Evolutionary conservation across 441 rosid species (phyloP), one percentile per base, ranked within the genome.

Genomic region (Croton setiger): DNA sequence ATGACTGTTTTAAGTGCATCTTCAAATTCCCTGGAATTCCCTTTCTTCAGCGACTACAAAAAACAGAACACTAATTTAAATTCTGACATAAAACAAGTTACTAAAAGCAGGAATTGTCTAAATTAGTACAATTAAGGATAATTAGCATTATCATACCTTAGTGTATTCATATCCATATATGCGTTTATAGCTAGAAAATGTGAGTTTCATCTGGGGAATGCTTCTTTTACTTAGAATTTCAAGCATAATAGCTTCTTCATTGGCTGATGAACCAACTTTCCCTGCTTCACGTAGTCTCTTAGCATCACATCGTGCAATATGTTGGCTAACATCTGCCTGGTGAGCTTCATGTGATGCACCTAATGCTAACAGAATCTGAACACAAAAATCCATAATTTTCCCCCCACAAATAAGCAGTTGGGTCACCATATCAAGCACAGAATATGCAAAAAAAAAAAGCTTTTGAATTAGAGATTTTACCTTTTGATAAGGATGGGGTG

Each of bases 221-320:
- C 88, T 86, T 65, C 90, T 75, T 79, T 88, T 88, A 63, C 85
- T 81, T 36, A 88, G 66, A 73, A 85, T 87, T 80, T 87, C 91
- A 45, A 88, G 80, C 73, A 85, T 79, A 63, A 82, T 75, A 35
- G 78, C 82, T 66, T 84, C 89, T 68, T 79, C 84, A 59, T 77
- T 66, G 44, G 77, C 75, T 55, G 82, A 81, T 4, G 87, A 62
- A 14, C 83, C 67, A 70, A 89, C 87, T 57, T 84, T 82, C 74
- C 89, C 84, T 60, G 87, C 82, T 66, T 82, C 84, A 45, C 69
- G 77, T 17, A 88, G 77, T 74, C 91, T 82, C 72, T 64, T 83
- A 0, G 89, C 89, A 69, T 88, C 94, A 45, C 90, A 85, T 71
- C 84, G 80, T 20, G 86, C 87, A 2, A 84, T 51, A 36, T 85